Evolutionary conservation across 306 rosid species (phyloP), one percentile per base, ranked within the genome.

Genomic region (Myrica gale): DNA sequence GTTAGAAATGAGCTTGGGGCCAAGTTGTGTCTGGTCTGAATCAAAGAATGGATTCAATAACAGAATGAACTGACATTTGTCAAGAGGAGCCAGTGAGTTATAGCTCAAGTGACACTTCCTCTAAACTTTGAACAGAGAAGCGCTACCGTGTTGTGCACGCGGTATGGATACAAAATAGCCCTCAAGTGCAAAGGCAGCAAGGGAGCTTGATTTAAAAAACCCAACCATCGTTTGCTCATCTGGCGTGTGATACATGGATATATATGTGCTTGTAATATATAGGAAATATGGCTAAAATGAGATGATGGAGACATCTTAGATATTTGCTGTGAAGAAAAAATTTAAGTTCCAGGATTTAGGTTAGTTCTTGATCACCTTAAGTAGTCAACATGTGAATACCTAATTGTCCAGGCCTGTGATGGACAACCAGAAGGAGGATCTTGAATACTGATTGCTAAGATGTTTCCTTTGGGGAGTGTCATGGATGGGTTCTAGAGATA

Each of bases 21-120:
- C 17, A 8, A 13, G 77, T 60, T 65, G 57, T 3, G 39, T 42
- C 45, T 23, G 68, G 53, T 69, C 74, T 54, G 72, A 71, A 61
- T 69, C 12, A 46, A 51, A 74, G 12, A 21, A 71, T 77, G 41
- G 55, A 68, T 20, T 5, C 16, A 46, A 45, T 19, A 68, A 68
- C 37, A 9, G 55, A 11, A 68, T 37, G 58, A 53, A 67, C 5
- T 68, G 60, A 73, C 56, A 52, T 16, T 16, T 42, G 20, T 66
- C 42, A n/a, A 4, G 6, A 17, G 70, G 50, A 17, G 50, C 20
- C 21, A 66, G 16, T 42, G 70, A 66, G 13, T 19, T 19, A 41
- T 42, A 43, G 70, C 48, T 42, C 7, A 42, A 66, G 70, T 15
- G 4, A 3, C 15, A 17, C 48, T 42, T 65, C 48, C 20, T 65